A percentile compares a stretch with the other conserved stretches of the same genome.
Conservation (phyloP, 2,329 filamentous ascomycete species). For the Colletotrichum liriopes region DNA sequence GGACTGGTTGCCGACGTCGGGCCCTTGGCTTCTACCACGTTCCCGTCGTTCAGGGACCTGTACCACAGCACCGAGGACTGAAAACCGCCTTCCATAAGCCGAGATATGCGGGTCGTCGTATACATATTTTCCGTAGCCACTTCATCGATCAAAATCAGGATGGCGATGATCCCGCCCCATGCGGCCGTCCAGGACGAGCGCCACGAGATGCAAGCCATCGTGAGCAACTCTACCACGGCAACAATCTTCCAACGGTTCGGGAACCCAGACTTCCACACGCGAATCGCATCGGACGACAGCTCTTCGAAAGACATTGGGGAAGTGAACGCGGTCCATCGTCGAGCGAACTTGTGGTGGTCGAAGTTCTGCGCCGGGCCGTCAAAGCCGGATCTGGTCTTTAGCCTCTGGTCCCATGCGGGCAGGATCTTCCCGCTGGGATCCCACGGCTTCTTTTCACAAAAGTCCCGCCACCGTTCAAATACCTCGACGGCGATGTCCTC, state of each 20-base stretch:
- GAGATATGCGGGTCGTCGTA: neutral
- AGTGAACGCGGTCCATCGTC: neutral
- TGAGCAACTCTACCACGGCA: conserved; percentile 4
- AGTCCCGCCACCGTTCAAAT: conserved; percentile 14
- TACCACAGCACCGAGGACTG: neutral
- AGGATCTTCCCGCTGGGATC: neutral
- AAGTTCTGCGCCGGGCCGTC: neutral
- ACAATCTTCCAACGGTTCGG: conserved; percentile 3
- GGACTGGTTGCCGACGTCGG: neutral
- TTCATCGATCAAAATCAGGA: neutral
- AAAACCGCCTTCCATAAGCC: neutral
- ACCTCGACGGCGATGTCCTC: conserved; percentile 18
- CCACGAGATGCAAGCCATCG: neutral
- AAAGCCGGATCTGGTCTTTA: neutral
- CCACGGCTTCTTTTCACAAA: conserved; percentile 18
- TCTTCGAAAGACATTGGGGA: neutral
- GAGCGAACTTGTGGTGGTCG: neutral
- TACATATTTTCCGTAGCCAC: neutral
- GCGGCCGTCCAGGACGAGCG: neutral
- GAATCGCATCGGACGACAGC: neutral
- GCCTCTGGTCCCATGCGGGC: conserved; percentile 5
- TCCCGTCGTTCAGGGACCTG: neutral
- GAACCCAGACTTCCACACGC: neutral
- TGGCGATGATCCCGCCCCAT: neutral
- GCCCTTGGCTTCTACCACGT: neutral